These are phyloP conservation scores for Starmerella sp. DNA, from an alignment of 805 yeast genomes.

Conservation along the genomic window DNA sequence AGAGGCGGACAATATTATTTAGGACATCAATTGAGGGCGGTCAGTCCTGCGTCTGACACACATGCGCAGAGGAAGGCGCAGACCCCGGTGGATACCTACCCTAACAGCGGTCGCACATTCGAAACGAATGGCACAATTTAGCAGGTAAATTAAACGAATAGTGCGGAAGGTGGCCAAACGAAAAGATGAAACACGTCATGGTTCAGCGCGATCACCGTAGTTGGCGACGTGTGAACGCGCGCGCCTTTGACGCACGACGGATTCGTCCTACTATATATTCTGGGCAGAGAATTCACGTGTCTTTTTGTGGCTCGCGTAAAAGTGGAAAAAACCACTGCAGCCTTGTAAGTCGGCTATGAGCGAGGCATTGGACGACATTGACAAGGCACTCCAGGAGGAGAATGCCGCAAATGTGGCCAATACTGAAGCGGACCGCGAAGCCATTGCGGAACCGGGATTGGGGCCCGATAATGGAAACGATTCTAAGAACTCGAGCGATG, in stretches of 20 bases:
- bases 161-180: neutral
- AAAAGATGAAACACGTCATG: neutral
- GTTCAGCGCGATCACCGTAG: too few species aligned
- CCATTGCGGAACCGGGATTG: too few species aligned
- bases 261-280: neutral
- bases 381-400: slow-evolving; percentile 8
- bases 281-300: neutral
- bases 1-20: neutral
- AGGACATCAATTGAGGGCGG: neutral
- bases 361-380: slow-evolving; percentile 8
- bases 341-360: neutral
- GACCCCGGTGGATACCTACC: neutral
- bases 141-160: neutral
- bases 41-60: neutral
- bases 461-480: too few species aligned
- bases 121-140: neutral
- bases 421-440: too few species aligned
- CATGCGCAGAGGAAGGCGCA: too few species aligned
- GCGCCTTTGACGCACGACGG: too few species aligned
- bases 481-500: too few species aligned
- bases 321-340: neutral
- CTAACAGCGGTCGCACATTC: neutral
- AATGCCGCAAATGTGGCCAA: neutral
- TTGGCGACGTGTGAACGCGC: too few species aligned
- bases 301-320: neutral